Base-by-base conservation (phyloP, 164 flowering plant genomes). In the Chloranthus sessilifolius region DNA sequence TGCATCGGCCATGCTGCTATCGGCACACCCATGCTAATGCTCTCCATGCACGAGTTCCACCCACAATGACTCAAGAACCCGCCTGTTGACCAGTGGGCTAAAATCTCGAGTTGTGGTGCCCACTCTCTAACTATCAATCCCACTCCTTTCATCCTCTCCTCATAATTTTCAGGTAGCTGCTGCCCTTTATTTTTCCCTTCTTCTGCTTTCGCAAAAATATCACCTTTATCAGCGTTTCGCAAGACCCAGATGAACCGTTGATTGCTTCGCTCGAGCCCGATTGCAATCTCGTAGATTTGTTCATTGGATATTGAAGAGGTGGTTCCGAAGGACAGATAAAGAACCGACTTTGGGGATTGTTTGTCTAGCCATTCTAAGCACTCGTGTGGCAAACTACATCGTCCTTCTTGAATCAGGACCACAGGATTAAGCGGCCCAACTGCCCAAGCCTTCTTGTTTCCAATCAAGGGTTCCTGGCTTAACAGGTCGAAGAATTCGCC, bases 1-100 rank as follows among this genome's bases (percentile, higher is more conserved):
- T 80, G 84, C 79, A 85, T 75, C 0, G 94, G 89, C 89, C 86
- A 82, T 0, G 85, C 70, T 1, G 60, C 78, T 1, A 80, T 66
- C 1, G 89, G 85, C 29, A 72, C 75, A 1, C 80, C 80, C 72
- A 64, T 61, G 40, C 57, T 55, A 12, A 76, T 49, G 50, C 72
- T 65, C 70, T 76, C 78, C 61, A 76, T 58, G 64, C 71, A 68
- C 6, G 81, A 76, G 47, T 76, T 76, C 81, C 81, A 76, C 9
- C 78, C 75, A 50, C 81, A 76, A 27, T 76, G 81, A 20, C 71
- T 76, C 71, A 76, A 50, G 67, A 77, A 74, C 16, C 82, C 82
- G 0, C 79, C 82, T 0, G 65, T 60, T 10, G 77, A 44, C 3
- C 44, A 22, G 36, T 77, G 82, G 4, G 57, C 73, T 42, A 77